A percentile compares a stretch with the other conserved stretches of the same genome.
These are phyloP conservation scores for Citrullus mucosospermus DNA, from an alignment of 306 rosid species.

Conservation along the genomic window DNA sequence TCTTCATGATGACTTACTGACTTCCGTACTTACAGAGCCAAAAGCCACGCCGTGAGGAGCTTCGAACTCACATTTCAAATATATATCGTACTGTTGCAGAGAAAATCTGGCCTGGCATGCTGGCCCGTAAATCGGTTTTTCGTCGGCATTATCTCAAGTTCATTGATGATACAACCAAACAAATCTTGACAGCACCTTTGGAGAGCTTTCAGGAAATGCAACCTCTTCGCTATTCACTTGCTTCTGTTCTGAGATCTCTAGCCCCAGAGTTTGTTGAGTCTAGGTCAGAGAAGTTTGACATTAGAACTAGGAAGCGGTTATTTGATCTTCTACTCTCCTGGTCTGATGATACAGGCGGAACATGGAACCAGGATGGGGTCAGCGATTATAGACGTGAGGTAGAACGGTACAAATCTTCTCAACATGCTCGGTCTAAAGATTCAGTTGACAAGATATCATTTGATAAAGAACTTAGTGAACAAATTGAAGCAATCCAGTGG, in stretches of 20 bases:
- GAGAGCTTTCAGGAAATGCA: conserved; percentile 94
- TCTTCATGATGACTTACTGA: conserved; percentile 9
- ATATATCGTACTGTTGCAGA: conserved; percentile 90
- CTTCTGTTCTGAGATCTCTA: conserved; percentile 85
- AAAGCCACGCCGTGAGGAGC: conserved; percentile 92
- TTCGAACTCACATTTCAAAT: conserved; percentile 84
- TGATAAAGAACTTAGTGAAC: conserved; percentile 95
- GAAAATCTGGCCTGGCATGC: conserved; percentile 95
- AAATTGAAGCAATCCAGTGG: conserved; percentile 98
- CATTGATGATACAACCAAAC: conserved; percentile 74
- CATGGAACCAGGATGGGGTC: conserved; percentile 79
- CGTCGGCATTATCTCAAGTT: conserved; percentile 85
- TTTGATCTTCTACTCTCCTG: conserved; percentile 94
- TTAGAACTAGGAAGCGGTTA: conserved; percentile 81
- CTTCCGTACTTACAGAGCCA: conserved; percentile 55
- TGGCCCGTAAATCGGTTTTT: conserved; percentile 66
- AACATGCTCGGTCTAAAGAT: conserved; percentile 90
- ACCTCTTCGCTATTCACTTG: conserved; percentile 93
- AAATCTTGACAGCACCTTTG: conserved; percentile 44
- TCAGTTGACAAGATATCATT: conserved; percentile 90
- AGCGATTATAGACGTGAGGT: conserved; percentile 96
- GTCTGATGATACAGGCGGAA: conserved; percentile 74
- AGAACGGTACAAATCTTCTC: conserved; percentile 96
- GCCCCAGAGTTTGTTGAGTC: conserved; percentile 98
- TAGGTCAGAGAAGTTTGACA: conserved; percentile 84